These are phyloP conservation scores for Penicillium samsonianum DNA, from an alignment of 495 filamentous ascomycete genomes.

Conservation along the genomic window DNA sequence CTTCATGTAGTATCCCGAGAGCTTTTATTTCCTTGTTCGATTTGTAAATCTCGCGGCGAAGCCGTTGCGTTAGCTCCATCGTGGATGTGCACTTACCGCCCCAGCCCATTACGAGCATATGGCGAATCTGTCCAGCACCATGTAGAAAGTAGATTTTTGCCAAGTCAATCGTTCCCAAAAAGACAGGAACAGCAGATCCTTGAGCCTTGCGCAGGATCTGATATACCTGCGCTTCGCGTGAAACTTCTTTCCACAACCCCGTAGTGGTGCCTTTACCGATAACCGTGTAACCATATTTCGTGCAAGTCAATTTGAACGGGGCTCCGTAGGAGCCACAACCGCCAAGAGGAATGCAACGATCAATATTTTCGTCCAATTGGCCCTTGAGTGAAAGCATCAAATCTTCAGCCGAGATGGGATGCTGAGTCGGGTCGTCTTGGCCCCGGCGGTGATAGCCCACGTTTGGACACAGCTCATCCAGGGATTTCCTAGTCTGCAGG, in stretches of 20 bases:
- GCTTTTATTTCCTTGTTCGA: conserved; percentile 25
- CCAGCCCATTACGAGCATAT: conserved; percentile 53
- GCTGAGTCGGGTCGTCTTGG: neutral
- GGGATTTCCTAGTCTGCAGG: conserved; percentile 29
- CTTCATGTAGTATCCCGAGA: conserved; percentile 24
- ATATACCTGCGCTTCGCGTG: conserved; percentile 48
- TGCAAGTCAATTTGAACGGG: conserved; percentile 44
- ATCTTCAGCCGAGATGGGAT: neutral
- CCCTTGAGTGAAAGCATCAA: conserved; percentile 21
- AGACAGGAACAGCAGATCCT: conserved; percentile 44
- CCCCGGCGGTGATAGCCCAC: conserved; percentile 32
- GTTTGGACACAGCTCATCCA: conserved; percentile 49
- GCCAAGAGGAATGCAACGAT: conserved; percentile 28
- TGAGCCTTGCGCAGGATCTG: conserved; percentile 37
- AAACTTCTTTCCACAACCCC: conserved; percentile 35
- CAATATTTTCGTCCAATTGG: conserved; percentile 33
- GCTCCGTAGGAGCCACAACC: conserved; percentile 29
- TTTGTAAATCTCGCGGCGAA: conserved; percentile 11
- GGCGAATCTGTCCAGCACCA: conserved; percentile 40
- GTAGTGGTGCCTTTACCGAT: conserved; percentile 48
- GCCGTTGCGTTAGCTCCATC: neutral
- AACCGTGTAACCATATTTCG: conserved; percentile 47
- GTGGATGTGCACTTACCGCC: conserved; percentile 29
- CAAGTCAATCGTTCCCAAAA: conserved; percentile 47
- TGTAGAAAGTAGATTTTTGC: conserved; percentile 40